phyloP scores from a whole-genome alignment of 1,284 basidiomycete species.

The Megacollybia platyphylla region DNA sequence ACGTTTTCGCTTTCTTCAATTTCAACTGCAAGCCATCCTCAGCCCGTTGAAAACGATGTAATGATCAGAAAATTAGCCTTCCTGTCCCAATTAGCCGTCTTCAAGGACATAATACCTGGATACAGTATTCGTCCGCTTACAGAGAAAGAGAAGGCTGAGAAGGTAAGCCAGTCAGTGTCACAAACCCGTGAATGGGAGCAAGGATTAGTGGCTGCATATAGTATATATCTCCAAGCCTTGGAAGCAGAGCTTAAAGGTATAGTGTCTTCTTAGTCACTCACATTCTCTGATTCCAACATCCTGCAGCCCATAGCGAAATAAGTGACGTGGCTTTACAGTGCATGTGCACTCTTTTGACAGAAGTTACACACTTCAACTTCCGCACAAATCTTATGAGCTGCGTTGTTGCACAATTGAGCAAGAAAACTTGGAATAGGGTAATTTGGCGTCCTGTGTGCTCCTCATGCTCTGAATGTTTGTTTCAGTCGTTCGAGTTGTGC shows the following conservation, averaged over 20 bases:
- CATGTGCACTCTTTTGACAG: slow-evolving; percentile 77
- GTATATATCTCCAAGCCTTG: slow-evolving; percentile 75
- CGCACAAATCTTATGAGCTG: slow-evolving; percentile 85
- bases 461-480: slow-evolving; percentile 2
- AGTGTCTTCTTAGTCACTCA: slow-evolving; percentile 12
- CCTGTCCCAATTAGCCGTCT: slow-evolving; percentile 87
- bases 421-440: slow-evolving; percentile 81
- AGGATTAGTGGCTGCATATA: slow-evolving; percentile 85
- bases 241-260: slow-evolving; percentile 82
- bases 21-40: slow-evolving; percentile 48
- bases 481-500: slow-evolving; percentile 70
- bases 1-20: slow-evolving; percentile 73
- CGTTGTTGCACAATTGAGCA: slow-evolving; percentile 76
- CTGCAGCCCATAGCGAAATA: slow-evolving; percentile 60
- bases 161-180: slow-evolving; percentile 89
- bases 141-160: slow-evolving; percentile 84
- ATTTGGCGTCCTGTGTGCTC: slow-evolving; percentile 12
- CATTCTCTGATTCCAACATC: slow-evolving; percentile 8
- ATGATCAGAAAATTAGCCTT: slow-evolving; percentile 83
- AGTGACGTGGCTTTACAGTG: slow-evolving; percentile 66
- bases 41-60: slow-evolving; percentile 66
- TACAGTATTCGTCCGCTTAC: slow-evolving; percentile 83
- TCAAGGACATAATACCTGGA: slow-evolving; percentile 91
- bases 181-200: slow-evolving; percentile 93
- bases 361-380: slow-evolving; percentile 96